A percentile compares a stretch with the other conserved stretches of the same genome.
phyloP scores from a whole-genome alignment of 2,329 filamentous ascomycete species.

The Dothidotthia symphoricarpi region DNA sequence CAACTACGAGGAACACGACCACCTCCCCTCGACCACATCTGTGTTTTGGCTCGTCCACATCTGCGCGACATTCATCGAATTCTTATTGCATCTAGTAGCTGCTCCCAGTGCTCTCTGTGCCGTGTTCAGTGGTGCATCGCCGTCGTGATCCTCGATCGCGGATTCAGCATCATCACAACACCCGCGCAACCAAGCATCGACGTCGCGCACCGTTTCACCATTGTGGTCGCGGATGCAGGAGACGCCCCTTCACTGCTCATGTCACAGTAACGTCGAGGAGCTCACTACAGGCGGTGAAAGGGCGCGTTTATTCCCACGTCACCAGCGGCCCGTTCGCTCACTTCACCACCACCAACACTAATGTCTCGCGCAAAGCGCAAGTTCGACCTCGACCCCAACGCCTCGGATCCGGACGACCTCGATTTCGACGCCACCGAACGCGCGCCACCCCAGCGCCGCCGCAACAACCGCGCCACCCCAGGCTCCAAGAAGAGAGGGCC shows the following conservation, averaged over 20 bases:
- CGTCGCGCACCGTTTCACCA: slow-evolving; percentile 18
- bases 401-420: slow-evolving; percentile 41
- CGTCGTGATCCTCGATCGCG: slow-evolving; percentile 11
- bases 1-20: slow-evolving; percentile 11
- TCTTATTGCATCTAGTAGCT: slow-evolving; percentile 10
- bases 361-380: slow-evolving; percentile 45
- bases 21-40: slow-evolving; percentile 18
- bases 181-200: slow-evolving; percentile 13
- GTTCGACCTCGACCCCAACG: slow-evolving; percentile 41
- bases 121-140: slow-evolving; percentile 16
- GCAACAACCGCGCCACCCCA: slow-evolving; percentile 19
- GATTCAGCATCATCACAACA: slow-evolving; percentile 25
- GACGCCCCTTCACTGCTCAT: slow-evolving; percentile 23
- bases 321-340: slow-evolving; percentile 17
- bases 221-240: slow-evolving; percentile 23
- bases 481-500: slow-evolving; percentile 29
- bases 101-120: slow-evolving; percentile 3
- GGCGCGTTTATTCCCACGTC: slow-evolving; percentile 13
- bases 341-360: slow-evolving; percentile 6
- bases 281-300: slow-evolving; percentile 25
- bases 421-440: slow-evolving; percentile 38
- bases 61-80: slow-evolving; percentile 12
- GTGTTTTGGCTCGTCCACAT: too few species aligned
- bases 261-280: slow-evolving; percentile 15
- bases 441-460: slow-evolving; percentile 33